phyloP scores from a whole-genome alignment of 305 asterid genomes.

The Fraxinus albicans region DNA sequence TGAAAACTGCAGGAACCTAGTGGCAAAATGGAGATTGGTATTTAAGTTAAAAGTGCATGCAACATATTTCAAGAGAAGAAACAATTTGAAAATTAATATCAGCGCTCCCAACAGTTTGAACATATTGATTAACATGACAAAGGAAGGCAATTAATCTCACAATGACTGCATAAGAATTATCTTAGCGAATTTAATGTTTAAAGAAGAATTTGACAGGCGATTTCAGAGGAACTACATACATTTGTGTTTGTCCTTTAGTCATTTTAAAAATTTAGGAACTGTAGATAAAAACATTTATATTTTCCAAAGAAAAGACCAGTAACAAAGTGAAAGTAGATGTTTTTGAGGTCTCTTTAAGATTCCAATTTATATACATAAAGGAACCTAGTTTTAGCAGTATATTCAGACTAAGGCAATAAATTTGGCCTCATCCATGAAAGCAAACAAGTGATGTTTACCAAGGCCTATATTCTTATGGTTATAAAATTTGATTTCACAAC shows the following conservation, averaged over 20 bases:
- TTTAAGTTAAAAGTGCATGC: background rate
- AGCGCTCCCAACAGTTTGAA: slow-evolving; percentile 2
- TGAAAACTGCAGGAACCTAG: background rate
- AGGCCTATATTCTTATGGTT: background rate
- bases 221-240: slow-evolving; percentile 8
- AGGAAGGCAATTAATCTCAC: slow-evolving; percentile 3
- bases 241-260: background rate
- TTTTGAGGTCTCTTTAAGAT: slow-evolving; percentile 8
- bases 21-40: background rate
- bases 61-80: background rate
- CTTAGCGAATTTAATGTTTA: background rate
- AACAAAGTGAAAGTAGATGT: background rate
- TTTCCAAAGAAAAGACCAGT: background rate
- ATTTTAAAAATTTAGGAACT: slow-evolving; percentile 12
- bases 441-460: slow-evolving; percentile 10
- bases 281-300: background rate
- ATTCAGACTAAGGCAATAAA: background rate
- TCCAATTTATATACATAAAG: background rate
- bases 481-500: slow-evolving; percentile 4
- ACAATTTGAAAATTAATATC: background rate
- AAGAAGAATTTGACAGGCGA: slow-evolving; percentile 1
- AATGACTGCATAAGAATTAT: background rate
- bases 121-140: background rate
- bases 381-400: slow-evolving; percentile 5
- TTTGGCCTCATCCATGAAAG: background rate